A percentile compares a stretch with the other conserved stretches of the same genome.
Conservation (phyloP, 108 stramenopile species). For the Skeletonema grethae region DNA sequence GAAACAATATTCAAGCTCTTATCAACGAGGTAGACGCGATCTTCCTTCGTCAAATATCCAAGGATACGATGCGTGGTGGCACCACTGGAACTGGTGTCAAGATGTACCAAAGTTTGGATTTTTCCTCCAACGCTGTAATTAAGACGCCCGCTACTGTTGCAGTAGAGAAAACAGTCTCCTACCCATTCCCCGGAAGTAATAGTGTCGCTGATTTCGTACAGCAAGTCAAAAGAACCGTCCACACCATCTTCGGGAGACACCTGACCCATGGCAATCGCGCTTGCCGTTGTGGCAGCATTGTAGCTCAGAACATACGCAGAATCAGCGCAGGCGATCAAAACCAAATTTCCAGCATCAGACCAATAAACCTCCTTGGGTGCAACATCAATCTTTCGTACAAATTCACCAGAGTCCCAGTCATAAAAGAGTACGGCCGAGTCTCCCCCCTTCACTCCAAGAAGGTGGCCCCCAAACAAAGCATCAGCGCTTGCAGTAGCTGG, state of each 20-base stretch:
- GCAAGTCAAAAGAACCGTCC: slow-evolving; percentile 94
- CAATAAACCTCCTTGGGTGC: slow-evolving; percentile 94
- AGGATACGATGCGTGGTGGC: slow-evolving; percentile 85
- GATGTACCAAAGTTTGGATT: slow-evolving; percentile 96
- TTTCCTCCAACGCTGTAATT: slow-evolving; percentile 99
- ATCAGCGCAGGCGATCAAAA: slow-evolving; percentile 91
- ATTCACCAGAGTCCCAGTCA: slow-evolving; percentile 95
- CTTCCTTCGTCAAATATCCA: slow-evolving; percentile 98
- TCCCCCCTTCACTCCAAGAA: slow-evolving; percentile 92
- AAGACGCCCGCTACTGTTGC: slow-evolving; percentile 88
- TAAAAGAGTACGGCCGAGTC: slow-evolving; percentile 94
- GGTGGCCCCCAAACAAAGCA: slow-evolving; percentile 92
- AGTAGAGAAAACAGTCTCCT: slow-evolving; percentile 99
- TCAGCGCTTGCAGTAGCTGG: slow-evolving; percentile 94
- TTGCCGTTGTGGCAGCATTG: slow-evolving; percentile 81
- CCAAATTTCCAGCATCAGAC: slow-evolving; percentile 94
- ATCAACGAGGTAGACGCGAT: slow-evolving; percentile 96
- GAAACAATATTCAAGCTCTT: slow-evolving; percentile 90
- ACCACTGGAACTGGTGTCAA: slow-evolving; percentile 86
- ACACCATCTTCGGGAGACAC: slow-evolving; percentile 94
- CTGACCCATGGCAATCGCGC: slow-evolving; percentile 83
- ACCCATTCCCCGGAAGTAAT: slow-evolving; percentile 98
- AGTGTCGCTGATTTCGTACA: slow-evolving; percentile 91
- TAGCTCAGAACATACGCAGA: slow-evolving; percentile 91
- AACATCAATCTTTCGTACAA: slow-evolving; percentile 96